Evolutionary conservation across 495 filamentous ascomycete species (phyloP).

Genomic region (Immersiella caudata): DNA sequence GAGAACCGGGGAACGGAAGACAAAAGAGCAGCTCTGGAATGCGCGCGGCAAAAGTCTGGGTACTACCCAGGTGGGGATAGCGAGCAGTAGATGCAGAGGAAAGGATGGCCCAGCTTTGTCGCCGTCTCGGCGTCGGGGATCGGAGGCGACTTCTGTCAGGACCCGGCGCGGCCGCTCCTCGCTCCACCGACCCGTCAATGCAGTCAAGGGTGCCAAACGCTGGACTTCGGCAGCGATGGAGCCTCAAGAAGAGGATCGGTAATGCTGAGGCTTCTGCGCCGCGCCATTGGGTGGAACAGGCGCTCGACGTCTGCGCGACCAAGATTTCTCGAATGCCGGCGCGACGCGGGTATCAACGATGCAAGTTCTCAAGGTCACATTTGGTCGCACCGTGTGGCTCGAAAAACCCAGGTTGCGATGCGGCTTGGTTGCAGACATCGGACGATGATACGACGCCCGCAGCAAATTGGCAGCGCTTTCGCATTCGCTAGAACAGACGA

Average conservation of each 20-base stretch:
- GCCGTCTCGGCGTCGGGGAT: background rate
- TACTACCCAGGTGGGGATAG: background rate
- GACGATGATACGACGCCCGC: background rate
- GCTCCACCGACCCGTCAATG: constrained; percentile 6
- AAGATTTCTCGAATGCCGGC: background rate
- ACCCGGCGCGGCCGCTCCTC: background rate
- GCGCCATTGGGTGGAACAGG: constrained; percentile 1
- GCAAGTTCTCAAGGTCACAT: background rate
- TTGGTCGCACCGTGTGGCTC: background rate
- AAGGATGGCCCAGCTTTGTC: background rate
- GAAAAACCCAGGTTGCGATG: background rate
- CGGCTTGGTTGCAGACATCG: background rate
- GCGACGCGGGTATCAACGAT: background rate
- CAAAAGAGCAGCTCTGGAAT: background rate
- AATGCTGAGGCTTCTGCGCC: background rate
- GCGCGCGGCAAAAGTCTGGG: background rate
- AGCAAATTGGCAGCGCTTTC: background rate
- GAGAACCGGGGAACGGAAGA: background rate
- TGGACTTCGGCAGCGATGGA: background rate
- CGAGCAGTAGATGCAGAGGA: background rate
- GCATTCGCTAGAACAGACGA: background rate
- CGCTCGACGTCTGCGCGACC: background rate
- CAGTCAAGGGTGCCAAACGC: constrained; percentile 6
- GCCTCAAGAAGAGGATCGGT: constrained; percentile 5
- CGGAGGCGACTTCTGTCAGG: constrained; percentile 4